Conservation (phyloP, 768 basidiomycete genomes). For the Solioccasus polychromus region DNA sequence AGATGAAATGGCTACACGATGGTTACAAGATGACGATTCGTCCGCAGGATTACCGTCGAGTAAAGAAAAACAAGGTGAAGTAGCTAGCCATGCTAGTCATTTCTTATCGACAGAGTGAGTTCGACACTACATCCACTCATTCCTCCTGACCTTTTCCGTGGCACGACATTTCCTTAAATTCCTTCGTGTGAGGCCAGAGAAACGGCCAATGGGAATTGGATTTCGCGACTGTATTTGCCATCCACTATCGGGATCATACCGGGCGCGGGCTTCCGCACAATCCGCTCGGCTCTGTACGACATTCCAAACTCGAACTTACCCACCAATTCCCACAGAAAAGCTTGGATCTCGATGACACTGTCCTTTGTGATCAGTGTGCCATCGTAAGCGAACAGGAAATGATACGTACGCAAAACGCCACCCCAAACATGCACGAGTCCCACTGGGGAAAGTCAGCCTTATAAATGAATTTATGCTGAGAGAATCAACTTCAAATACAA, state of each 20-base stretch:
- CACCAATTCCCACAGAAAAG: constrained; percentile 53
- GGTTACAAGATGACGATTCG: no score
- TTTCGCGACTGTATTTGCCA: constrained; percentile 30
- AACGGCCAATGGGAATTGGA: constrained; percentile 27
- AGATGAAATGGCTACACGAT: no score
- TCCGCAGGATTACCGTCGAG: no score
- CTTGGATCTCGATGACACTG: constrained; percentile 51
- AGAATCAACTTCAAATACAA: not conserved
- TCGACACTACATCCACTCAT: no score
- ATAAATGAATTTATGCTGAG: not conserved
- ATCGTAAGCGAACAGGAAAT: not conserved
- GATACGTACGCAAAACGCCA: constrained; percentile 26
- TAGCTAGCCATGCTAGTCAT: no score
- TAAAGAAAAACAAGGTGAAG: no score
- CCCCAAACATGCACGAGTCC: constrained; percentile 19
- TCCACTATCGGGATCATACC: constrained; percentile 35
- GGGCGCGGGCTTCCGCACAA: constrained; percentile 28
- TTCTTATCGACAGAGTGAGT: no score
- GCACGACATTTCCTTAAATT: no score
- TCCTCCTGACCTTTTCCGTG: no score
- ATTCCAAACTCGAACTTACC: constrained; percentile 48
- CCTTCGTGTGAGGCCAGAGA: constrained; percentile 7
- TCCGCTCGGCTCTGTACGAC: constrained; percentile 25
- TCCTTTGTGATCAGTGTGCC: not conserved
- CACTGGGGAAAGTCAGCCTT: constrained; percentile 19